Percentiles rank a stretch among this genome's conserved stretches.
phyloP scores from a whole-genome alignment of 768 basidiomycete species.

The Serpula lacrymans region DNA sequence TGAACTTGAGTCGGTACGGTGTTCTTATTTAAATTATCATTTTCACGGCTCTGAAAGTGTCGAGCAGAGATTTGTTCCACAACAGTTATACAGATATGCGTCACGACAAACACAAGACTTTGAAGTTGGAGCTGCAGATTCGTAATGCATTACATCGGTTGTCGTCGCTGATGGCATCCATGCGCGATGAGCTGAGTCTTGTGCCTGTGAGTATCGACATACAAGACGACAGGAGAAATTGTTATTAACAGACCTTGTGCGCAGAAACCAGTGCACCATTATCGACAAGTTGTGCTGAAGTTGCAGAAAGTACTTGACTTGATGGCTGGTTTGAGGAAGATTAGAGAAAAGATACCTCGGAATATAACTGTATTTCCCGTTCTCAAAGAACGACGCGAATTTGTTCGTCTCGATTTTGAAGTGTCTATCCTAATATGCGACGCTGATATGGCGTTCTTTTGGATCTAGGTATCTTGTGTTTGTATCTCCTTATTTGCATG shows the following conservation, averaged over 20 bases:
- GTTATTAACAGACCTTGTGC: too few relatives aligned
- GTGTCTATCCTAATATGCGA: background rate
- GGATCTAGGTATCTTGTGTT: constrained; percentile 41
- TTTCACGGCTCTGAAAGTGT: constrained; percentile 2
- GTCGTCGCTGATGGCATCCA: constrained; percentile 35
- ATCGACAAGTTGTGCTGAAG: constrained; percentile 32
- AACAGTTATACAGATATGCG: constrained; percentile 18
- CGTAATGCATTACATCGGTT: constrained; percentile 39
- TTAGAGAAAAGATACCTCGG: constrained; percentile 44
- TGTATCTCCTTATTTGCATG: constrained; percentile 47
- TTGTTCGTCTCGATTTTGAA: constrained; percentile 25
- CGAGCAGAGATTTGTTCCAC: constrained; percentile 33
- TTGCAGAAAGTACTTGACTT: constrained; percentile 42
- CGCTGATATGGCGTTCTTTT: background rate
- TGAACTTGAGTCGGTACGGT: constrained; percentile 38
- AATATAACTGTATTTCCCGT: constrained; percentile 38
- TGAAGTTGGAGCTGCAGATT: constrained; percentile 40
- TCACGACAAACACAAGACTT: constrained; percentile 30
- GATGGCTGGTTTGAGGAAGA: constrained; percentile 43
- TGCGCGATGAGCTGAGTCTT: constrained; percentile 46
- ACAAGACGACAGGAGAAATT: too few relatives aligned
- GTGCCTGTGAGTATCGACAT: constrained; percentile 41
- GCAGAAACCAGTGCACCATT: constrained; percentile 47
- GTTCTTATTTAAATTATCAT: background rate
- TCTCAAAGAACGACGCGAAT: constrained; percentile 39